These are phyloP conservation scores for Sclerotinia trifoliorum DNA, from an alignment of 2,329 filamentous ascomycete species.

Conservation along the genomic window DNA sequence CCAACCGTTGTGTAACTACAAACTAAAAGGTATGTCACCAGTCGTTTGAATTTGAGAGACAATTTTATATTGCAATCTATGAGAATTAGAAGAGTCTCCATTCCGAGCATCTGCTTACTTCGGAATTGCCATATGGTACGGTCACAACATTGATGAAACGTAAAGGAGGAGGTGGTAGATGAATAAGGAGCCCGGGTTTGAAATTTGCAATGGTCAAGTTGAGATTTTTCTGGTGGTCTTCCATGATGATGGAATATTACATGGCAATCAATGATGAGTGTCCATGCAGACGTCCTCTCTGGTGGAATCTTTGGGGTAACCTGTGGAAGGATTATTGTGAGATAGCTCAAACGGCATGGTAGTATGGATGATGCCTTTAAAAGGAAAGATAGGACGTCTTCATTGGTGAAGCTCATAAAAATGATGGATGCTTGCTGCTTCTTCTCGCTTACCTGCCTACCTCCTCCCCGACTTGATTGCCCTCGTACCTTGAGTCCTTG, in stretches of 20 bases:
- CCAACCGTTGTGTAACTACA: constrained; percentile 5
- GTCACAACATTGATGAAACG: constrained; percentile 13
- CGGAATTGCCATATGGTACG: background rate
- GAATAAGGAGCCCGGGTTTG: background rate
- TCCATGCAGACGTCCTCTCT: constrained; percentile 6
- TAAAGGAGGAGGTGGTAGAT: background rate
- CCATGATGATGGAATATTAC: background rate
- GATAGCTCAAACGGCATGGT: background rate
- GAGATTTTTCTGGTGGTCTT: constrained; percentile 1
- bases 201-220: background rate
- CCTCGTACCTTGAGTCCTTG: background rate
- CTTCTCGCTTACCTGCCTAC: constrained; percentile 2
- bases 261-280: constrained; percentile 2
- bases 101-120: background rate
- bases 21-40: background rate
- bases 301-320: background rate
- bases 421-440: constrained; percentile 12
- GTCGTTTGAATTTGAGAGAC: constrained; percentile 9
- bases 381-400: background rate
- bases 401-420: background rate
- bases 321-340: background rate
- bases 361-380: background rate
- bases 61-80: constrained; percentile 8
- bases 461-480: background rate
- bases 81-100: background rate